Base-by-base conservation (phyloP, 2,329 filamentous ascomycete species). In the Botryotinia calthae region DNA sequence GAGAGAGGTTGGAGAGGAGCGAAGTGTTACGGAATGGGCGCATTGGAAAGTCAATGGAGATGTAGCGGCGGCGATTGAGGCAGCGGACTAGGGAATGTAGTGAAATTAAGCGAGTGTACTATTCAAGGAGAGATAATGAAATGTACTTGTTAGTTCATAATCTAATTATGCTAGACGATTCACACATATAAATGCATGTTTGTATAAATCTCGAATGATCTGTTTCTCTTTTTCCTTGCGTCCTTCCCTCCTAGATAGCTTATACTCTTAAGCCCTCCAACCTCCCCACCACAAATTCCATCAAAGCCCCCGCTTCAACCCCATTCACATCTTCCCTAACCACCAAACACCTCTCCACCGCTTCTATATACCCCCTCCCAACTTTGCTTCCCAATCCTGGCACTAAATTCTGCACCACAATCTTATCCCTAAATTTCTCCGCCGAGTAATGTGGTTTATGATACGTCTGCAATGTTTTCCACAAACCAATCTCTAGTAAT, bases 401-500 rank as follows among this genome's bases (percentile, higher is more conserved):
- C 5, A 85, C 83, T 31, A 85, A 79, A 18, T 80, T 81, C 18
- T 82, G 80, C 65, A 84, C 74, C 16, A 85, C 77, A 40, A 85
- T 80, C 73, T 81, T 83, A 71, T 85, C 83, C 40, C 84, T 80
- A 79, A 84, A 85, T 28, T 81, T 80, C 68, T 82, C 81, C 2
- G 82, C 80, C 8, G 82, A 82, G 74, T 85, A 85, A 73, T 83
- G 82, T 28, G 81, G 77, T 76, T 82, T 84, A 76, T 84, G 80
- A 70, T 82, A 84, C 1, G 79, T 78, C 75, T 83, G 81, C 16
- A 85, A 76, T 51, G 80, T 78, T 76, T 84, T 84, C 83, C 84
- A 85, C 40, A 84, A 77, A 1, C 84, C 84, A 42, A 87, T 84
- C 78, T 87, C 85, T 4, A 86, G 80, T 12, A 87, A 81, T 1